Evolutionary conservation across 2,329 filamentous ascomycete genomes (phyloP).

Genomic region (Clonostachys rhizophaga): DNA sequence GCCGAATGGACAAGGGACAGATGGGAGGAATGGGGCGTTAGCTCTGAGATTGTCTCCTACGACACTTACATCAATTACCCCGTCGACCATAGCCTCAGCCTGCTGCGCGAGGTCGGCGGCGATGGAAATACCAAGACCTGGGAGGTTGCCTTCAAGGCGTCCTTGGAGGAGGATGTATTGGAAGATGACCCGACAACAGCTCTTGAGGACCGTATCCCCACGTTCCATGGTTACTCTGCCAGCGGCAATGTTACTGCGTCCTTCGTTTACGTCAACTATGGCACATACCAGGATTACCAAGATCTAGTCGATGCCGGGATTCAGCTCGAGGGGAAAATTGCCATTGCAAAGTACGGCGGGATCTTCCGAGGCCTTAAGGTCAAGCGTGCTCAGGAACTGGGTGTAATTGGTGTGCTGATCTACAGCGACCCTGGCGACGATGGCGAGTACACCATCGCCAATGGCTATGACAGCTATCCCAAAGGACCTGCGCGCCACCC

Average conservation of each 20-base stretch:
- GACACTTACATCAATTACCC: conserved; percentile 79
- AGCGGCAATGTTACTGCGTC: conserved; percentile 85
- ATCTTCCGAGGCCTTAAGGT: conserved; percentile 80
- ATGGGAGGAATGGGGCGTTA: conserved; percentile 68
- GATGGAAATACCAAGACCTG: conserved; percentile 31
- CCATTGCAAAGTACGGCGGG: conserved; percentile 71
- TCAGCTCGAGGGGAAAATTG: conserved; percentile 71
- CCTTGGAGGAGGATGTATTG: conserved; percentile 78
- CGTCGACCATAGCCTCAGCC: conserved; percentile 61
- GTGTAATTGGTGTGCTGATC: conserved; percentile 74
- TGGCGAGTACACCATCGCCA: conserved; percentile 67
- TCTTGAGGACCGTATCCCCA: conserved; percentile 70
- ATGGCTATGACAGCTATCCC: conserved; percentile 70
- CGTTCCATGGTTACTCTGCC: conserved; percentile 93
- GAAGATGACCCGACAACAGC: conserved; percentile 77
- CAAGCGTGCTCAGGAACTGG: conserved; percentile 80
- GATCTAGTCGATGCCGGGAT: conserved; percentile 73
- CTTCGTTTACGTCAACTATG: conserved; percentile 89
- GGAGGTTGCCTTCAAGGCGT: conserved; percentile 72
- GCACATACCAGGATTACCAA: conserved; percentile 80
- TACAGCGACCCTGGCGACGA: conserved; percentile 87
- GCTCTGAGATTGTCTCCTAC: conserved; percentile 62
- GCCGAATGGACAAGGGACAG: conserved; percentile 71
- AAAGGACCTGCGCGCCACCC: conserved; percentile 83
- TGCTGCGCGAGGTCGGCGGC: conserved; percentile 44